phyloP scores from a whole-genome alignment of 805 yeast genomes.

The Myxozyma monticola region DNA sequence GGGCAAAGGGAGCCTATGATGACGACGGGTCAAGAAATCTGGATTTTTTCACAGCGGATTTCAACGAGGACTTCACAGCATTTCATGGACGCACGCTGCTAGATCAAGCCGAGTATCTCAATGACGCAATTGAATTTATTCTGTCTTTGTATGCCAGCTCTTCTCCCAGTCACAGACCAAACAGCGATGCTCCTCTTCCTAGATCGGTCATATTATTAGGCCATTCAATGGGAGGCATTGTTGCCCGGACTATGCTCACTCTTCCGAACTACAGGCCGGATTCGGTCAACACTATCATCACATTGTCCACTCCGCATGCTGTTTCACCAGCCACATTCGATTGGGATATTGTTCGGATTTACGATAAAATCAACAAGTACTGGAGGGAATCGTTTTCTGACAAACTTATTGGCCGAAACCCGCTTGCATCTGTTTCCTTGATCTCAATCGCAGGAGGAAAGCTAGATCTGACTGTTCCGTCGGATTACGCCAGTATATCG shows the following conservation, averaged over 20 bases:
- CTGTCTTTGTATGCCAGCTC: slow-evolving; percentile 56
- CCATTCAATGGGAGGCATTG: slow-evolving; percentile 99
- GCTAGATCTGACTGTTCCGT: slow-evolving; percentile 75
- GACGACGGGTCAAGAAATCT: slow-evolving; percentile 47
- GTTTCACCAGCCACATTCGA: slow-evolving; percentile 93
- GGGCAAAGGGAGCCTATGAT: slow-evolving; percentile 30
- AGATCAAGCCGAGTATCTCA: slow-evolving; percentile 90
- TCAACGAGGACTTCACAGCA: slow-evolving; percentile 94
- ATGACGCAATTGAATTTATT: slow-evolving; percentile 81
- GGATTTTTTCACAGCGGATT: slow-evolving; percentile 90
- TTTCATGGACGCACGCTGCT: slow-evolving; percentile 91
- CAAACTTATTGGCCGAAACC: slow-evolving; percentile 43
- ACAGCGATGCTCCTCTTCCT: slow-evolving; percentile 42
- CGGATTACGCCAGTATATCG: slow-evolving; percentile 79
- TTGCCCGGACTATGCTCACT: slow-evolving; percentile 79
- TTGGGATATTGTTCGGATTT: slow-evolving; percentile 75
- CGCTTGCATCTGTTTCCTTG: slow-evolving; percentile 61
- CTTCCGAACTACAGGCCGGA: slow-evolving; percentile 69
- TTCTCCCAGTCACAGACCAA: slow-evolving; percentile 34
- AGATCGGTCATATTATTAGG: slow-evolving; percentile 76
- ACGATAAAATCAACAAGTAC: slow-evolving; percentile 69
- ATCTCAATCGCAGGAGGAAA: slow-evolving; percentile 90
- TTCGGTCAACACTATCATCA: slow-evolving; percentile 79
- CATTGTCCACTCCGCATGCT: slow-evolving; percentile 88
- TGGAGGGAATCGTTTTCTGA: slow-evolving; percentile 67